These are phyloP conservation scores for Lachancea thermotolerans DNA, from an alignment of 805 yeast species.

Conservation along the genomic window DNA sequence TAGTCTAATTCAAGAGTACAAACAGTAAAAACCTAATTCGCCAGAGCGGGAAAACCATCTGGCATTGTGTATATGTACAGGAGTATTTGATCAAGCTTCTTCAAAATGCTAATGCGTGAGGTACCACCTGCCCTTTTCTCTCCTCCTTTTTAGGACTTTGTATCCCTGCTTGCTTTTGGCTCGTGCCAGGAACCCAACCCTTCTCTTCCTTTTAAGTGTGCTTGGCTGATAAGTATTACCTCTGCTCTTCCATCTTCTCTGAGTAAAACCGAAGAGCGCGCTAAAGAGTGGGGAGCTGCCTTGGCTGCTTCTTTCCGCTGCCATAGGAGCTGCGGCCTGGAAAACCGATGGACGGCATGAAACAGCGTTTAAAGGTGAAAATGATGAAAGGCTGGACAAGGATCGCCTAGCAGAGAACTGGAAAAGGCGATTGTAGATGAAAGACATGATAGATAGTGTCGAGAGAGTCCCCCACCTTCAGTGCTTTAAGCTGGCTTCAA, in stretches of 20 bases:
- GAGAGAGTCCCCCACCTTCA: background rate
- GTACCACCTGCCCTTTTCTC: constrained; percentile 89
- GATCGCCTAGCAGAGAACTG: constrained; percentile 13
- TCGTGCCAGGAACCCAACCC: constrained; percentile 83
- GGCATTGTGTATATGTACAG: background rate
- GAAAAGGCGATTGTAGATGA: constrained; percentile 11
- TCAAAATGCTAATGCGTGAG: constrained; percentile 55
- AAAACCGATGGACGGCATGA: constrained; percentile 13
- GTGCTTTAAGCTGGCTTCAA: background rate
- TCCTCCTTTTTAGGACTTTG: constrained; percentile 69
- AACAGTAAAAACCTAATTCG: no score
- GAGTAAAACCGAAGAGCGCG: constrained; percentile 15
- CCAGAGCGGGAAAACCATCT: no score
- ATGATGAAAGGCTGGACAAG: constrained; percentile 13
- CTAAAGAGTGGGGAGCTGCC: constrained; percentile 5
- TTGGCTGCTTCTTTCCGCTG: constrained; percentile 17
- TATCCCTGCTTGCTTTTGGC: constrained; percentile 69
- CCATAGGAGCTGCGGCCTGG: constrained; percentile 14
- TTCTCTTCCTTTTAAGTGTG: constrained; percentile 82
- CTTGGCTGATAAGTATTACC: constrained; percentile 96
- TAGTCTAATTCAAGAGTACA: background rate
- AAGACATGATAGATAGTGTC: constrained; percentile 9
- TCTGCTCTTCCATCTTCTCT: constrained; percentile 70
- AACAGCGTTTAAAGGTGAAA: constrained; percentile 16
- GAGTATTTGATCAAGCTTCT: background rate